Percentiles rank a stretch among this genome's conserved stretches.
Conservation (phyloP, 352 stramenopile genomes). For the Blastocystis sp. region DNA sequence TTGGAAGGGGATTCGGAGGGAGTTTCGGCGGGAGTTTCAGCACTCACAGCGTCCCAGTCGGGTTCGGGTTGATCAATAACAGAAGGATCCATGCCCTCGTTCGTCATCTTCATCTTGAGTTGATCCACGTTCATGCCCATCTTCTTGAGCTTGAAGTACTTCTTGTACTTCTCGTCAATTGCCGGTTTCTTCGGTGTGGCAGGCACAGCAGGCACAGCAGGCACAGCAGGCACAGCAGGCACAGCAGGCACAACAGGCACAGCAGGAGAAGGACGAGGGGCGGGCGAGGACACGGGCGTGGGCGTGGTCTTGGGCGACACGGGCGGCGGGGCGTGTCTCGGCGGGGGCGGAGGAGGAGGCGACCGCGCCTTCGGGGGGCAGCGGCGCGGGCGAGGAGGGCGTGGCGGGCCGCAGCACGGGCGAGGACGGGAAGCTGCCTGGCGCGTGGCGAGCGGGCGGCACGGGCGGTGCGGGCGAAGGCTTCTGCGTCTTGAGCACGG, state of each 20-base stretch:
- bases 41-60: constrained; percentile 4
- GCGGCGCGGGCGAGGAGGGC: neutral
- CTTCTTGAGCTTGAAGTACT: constrained; percentile 81
- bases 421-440: too few relatives aligned
- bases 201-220: too few relatives aligned
- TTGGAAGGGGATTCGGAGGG: constrained; percentile 70
- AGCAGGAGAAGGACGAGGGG: too few relatives aligned
- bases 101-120: constrained; percentile 80
- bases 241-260: too few relatives aligned
- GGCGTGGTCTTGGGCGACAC: too few relatives aligned
- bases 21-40: constrained; percentile 75
- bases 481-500: neutral
- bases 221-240: too few relatives aligned
- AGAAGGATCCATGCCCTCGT: constrained; percentile 75
- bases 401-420: too few relatives aligned
- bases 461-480: too few relatives aligned
- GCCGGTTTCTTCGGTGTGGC: neutral
- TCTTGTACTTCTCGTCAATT: constrained; percentile 72
- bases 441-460: too few relatives aligned
- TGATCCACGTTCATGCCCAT: constrained; percentile 80
- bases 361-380: constrained; percentile 67
- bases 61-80: constrained; percentile 74
- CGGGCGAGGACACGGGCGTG: too few relatives aligned
- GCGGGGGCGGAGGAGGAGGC: constrained; percentile 77
- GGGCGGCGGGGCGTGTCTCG: constrained; percentile 74